Evolutionary conservation across 805 yeast genomes (phyloP).

Genomic region (Spathaspora hagerdaliae): DNA sequence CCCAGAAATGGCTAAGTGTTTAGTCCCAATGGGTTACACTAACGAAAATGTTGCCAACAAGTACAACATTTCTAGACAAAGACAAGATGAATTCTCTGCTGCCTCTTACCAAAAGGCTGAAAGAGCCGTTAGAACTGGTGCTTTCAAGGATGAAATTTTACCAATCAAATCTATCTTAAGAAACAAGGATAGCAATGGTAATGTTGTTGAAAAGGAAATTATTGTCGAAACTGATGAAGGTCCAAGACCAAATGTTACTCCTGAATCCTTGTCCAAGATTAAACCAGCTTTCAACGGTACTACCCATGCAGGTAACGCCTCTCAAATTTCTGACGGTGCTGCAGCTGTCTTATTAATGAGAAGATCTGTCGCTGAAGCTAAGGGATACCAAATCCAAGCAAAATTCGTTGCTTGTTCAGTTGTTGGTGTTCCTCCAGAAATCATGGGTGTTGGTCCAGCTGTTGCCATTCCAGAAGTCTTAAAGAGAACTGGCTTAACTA

Average conservation of each 20-base stretch:
- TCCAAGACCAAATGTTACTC: conserved; percentile 82
- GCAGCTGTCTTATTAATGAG: conserved; percentile 84
- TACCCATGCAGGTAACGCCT: conserved; percentile 95
- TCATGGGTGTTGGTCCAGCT: conserved; percentile 98
- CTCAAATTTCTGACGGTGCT: conserved; percentile 95
- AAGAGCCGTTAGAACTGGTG: conserved; percentile 62
- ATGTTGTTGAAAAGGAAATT: conserved; percentile 38
- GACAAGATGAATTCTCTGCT: conserved; percentile 90
- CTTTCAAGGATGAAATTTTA: conserved; percentile 84
- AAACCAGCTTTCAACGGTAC: conserved; percentile 90
- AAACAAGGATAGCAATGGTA: conserved; percentile 36
- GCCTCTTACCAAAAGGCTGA: conserved; percentile 81
- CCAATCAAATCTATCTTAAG: conserved; percentile 64
- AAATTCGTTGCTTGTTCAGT: conserved; percentile 74
- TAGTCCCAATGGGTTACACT: conserved; percentile 95
- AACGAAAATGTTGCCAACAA: conserved; percentile 82
- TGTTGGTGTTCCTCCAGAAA: conserved; percentile 94
- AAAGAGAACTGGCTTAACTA: conserved; percentile 52
- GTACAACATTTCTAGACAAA: conserved; percentile 59
- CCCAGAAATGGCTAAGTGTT: conserved; percentile 54
- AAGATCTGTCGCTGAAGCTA: conserved; percentile 75
- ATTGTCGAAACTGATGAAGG: conserved; percentile 77
- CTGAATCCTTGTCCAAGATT: conserved; percentile 66
- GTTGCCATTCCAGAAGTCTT: conserved; percentile 86
- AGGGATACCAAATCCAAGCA: conserved; percentile 70